A percentile compares a stretch with the other conserved stretches of the same genome.
phyloP scores from a whole-genome alignment of 192 early-diverging fungal genomes.

The Podila epicladia region DNA sequence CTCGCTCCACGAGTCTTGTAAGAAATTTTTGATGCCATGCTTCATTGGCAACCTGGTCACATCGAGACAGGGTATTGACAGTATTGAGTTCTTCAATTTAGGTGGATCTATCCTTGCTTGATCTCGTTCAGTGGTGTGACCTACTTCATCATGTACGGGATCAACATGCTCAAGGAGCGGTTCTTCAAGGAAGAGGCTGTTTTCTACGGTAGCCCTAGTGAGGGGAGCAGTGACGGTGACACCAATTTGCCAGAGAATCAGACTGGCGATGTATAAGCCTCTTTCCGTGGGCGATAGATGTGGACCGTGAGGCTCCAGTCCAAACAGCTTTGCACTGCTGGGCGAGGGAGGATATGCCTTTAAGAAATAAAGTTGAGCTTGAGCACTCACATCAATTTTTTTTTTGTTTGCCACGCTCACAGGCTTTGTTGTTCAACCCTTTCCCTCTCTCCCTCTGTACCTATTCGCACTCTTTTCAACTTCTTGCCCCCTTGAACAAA shows the following conservation, averaged over 20 bases:
- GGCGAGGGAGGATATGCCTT: no score
- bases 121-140: not conserved
- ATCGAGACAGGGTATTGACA: not conserved
- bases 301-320: no score
- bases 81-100: not conserved
- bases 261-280: no score
- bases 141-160: not conserved
- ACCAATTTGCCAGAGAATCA: no score
- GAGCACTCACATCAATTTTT: not conserved
- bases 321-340: no score
- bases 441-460: not conserved
- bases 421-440: not conserved
- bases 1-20: not conserved
- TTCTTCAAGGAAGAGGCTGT: not conserved
- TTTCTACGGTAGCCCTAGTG: no score
- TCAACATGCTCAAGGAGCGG: not conserved
- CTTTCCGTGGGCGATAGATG: no score
- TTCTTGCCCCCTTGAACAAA: not conserved
- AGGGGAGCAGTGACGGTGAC: no score
- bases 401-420: not conserved
- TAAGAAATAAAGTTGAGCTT: no score
- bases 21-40: no score
- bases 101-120: not conserved
- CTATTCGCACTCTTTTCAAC: not conserved
- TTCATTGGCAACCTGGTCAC: no score